Base-by-base conservation (phyloP, 2,329 filamentous ascomycete genomes). In the Tolypocladium nubicola region DNA sequence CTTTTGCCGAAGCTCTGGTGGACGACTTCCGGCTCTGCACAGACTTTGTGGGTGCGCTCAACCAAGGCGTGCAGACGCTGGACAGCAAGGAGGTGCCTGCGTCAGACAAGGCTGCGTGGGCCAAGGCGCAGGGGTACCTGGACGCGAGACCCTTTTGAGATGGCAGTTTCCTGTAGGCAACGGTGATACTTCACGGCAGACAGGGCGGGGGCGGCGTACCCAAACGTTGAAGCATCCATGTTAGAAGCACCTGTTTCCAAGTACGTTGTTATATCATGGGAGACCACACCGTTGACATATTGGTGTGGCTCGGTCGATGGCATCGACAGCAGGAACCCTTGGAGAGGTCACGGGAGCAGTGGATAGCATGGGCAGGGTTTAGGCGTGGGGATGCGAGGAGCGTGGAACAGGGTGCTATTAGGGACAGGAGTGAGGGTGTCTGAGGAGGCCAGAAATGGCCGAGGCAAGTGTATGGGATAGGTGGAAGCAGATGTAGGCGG, bases 11-110 rank as follows among this genome's bases (percentile, higher is more conserved):
- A 43, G 72, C 82, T 52, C 78, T 86, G 60, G 70, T 70, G n/a
- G 82, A 84, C 52, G 84, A 87, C 66, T 72, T 87, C 30, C 76
- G 79, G 11, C 75, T 82, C 30, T 79, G 77, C 47, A 80, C 79
- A 61, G 75, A 75, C 39, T 84, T 87, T 65, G 80, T 86, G 62
- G 75, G 78, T 57, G 81, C 82, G 5, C 67, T 87, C 40, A 75
- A 80, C 61, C 75, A 74, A 23, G 84, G 83, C 47, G 70, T 87
- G n/a, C 77, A 81, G 68, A 76, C 75, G 11, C 67, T 86, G 10
- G 75, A 74, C 54, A 71, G 69, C 35, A 74, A 77, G 56, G 75
- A 80, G 61, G 64, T 86, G 19, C 64, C 74, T 5, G 67, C 71
- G 30, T 68, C 66, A 1, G 79, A 81, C 61, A 80, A 76, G 68